A percentile compares a stretch with the other conserved stretches of the same genome.
Evolutionary conservation across 306 rosid genomes (phyloP).

Genomic region (Luffa acutangula): DNA sequence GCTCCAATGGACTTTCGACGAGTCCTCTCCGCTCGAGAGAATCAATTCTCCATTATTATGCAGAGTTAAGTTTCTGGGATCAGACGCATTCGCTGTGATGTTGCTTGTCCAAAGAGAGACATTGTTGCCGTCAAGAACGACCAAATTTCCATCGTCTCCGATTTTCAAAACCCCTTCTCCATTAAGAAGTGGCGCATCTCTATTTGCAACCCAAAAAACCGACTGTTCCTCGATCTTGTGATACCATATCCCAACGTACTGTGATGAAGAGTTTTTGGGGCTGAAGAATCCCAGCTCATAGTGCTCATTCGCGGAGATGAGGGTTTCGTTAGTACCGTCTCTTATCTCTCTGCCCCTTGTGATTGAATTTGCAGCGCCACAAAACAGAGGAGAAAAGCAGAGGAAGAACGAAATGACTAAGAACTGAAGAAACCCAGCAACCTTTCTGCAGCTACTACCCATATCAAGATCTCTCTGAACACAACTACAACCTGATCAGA

Average conservation of each 20-base stretch:
- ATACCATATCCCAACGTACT: slow-evolving; percentile 75
- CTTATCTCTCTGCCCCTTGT: slow-evolving; percentile 14
- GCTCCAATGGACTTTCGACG: slow-evolving; percentile 22
- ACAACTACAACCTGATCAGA: not conserved
- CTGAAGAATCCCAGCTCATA: slow-evolving; percentile 67
- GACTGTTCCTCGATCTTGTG: slow-evolving; percentile 10
- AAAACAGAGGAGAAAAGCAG: slow-evolving; percentile 11
- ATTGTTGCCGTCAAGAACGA: slow-evolving; percentile 25
- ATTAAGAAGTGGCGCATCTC: slow-evolving; percentile 36
- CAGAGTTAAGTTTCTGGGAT: slow-evolving; percentile 21
- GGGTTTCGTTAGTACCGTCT: slow-evolving; percentile 15
- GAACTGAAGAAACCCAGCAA: not conserved
- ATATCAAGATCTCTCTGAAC: not conserved
- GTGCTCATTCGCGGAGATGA: slow-evolving; percentile 21
- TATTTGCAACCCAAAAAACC: slow-evolving; percentile 64
- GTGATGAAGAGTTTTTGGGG: slow-evolving; percentile 15
- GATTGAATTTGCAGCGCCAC: slow-evolving; percentile 30
- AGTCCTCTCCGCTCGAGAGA: slow-evolving; percentile 9
- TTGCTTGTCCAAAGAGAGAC: slow-evolving; percentile 36
- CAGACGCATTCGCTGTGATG: not conserved
- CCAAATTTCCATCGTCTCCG: slow-evolving; percentile 35
- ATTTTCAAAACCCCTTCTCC: slow-evolving; percentile 33
- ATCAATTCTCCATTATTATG: slow-evolving; percentile 34
- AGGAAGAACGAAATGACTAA: slow-evolving; percentile 12
- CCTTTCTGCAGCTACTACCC: slow-evolving; percentile 9